Evolutionary conservation across 768 basidiomycete species (phyloP).

Genomic region (Saitozyma sp.): DNA sequence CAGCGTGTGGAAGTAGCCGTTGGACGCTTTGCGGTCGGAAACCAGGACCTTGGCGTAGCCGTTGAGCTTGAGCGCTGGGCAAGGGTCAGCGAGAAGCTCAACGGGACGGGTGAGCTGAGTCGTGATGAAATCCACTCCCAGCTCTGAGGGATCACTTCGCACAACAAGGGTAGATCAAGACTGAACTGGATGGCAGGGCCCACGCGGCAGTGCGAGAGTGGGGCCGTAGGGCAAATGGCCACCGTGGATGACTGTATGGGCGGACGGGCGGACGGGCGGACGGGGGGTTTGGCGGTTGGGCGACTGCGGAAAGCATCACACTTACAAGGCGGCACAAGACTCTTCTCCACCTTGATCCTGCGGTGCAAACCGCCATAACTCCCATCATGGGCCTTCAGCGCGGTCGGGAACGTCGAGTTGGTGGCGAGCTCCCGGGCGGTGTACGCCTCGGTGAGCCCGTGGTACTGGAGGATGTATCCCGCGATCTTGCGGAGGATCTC

Average conservation of each 20-base stretch:
- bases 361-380: slow-evolving; percentile 44
- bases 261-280: background rate
- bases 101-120: background rate
- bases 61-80: slow-evolving; percentile 57
- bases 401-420: slow-evolving; percentile 60
- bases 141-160: slow-evolving; percentile 1
- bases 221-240: background rate
- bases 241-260: background rate
- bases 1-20: slow-evolving; percentile 63
- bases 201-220: too few relatives aligned
- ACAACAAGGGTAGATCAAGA: too few relatives aligned
- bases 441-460: slow-evolving; percentile 58
- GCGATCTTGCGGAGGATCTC: slow-evolving; percentile 63
- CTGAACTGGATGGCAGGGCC: too few relatives aligned
- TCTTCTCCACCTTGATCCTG: slow-evolving; percentile 46
- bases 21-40: slow-evolving; percentile 57
- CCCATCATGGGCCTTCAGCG: slow-evolving; percentile 46
- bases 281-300: too few relatives aligned
- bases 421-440: slow-evolving; percentile 55
- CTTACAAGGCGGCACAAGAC: slow-evolving; percentile 47
- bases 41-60: slow-evolving; percentile 55
- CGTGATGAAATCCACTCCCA: background rate
- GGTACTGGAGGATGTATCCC: slow-evolving; percentile 62
- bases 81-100: background rate
- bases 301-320: slow-evolving; percentile 1